Conservation (phyloP, 306 rosid genomes). For the Canavalia ensiformis region DNA sequence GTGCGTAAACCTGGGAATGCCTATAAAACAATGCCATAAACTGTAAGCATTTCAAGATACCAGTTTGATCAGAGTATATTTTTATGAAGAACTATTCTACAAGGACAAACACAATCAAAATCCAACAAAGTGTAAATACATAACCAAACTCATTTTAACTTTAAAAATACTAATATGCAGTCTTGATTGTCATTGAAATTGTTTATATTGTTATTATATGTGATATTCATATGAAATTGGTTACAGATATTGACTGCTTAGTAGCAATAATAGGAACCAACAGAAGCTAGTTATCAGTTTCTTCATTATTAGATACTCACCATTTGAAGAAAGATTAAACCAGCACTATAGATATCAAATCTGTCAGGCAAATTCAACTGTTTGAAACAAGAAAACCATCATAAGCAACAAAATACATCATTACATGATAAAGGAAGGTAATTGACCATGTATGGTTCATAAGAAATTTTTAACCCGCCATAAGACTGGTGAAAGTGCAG, state of each 20-base stretch:
- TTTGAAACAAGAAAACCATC: conserved; percentile 51
- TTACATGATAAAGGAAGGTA: conserved; percentile 32
- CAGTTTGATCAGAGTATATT: conserved; percentile 28
- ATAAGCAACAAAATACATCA: conserved; percentile 44
- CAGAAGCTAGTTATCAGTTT: conserved; percentile 35
- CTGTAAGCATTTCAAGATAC: conserved; percentile 30
- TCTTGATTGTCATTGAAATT: conserved; percentile 28
- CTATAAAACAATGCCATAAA: conserved; percentile 54
- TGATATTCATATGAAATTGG: conserved; percentile 22
- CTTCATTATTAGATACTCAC: conserved; percentile 59
- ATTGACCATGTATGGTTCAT: conserved; percentile 33
- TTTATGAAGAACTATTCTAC: conserved; percentile 2
- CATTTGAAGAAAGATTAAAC: conserved; percentile 94
- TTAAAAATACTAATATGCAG: conserved; percentile 27
- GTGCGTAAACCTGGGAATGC: conserved; percentile 79
- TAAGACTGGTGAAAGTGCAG: conserved; percentile 96
- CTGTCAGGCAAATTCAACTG: conserved; percentile 96
- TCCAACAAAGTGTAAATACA: not conserved
- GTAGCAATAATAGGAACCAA: conserved; percentile 23
- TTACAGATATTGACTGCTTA: conserved; percentile 20
- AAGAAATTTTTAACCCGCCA: conserved; percentile 78
- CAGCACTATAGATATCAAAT: conserved; percentile 93
- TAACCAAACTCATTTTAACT: conserved; percentile 22
- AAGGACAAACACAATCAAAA: not conserved
- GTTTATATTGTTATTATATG: conserved; percentile 6